phyloP scores from a whole-genome alignment of 169 alveolate species.

The Plasmodium gallinaceum region DNA sequence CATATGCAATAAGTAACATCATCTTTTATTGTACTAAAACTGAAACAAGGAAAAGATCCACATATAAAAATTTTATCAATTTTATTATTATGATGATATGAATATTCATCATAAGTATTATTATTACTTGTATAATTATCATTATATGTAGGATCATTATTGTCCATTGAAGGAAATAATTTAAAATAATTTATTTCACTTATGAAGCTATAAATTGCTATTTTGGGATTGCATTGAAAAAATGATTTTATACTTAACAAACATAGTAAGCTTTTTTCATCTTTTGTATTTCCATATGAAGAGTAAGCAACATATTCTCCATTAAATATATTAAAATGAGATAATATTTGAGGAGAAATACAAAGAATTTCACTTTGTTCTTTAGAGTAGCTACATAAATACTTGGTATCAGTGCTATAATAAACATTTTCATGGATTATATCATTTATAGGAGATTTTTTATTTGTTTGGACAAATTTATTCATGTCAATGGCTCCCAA shows the following conservation, averaged over 20 bases:
- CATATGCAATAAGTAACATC: constrained; percentile 63
- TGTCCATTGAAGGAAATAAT: constrained; percentile 61
- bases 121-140: constrained; percentile 2
- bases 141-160: background rate
- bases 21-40: constrained; percentile 69
- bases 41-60: constrained; percentile 62
- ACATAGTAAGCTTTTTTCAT: constrained; percentile 51
- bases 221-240: constrained; percentile 62
- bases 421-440: constrained; percentile 54
- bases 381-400: constrained; percentile 69
- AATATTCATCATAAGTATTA: constrained; percentile 31
- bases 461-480: constrained; percentile 61
- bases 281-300: constrained; percentile 61
- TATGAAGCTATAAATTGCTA: constrained; percentile 37
- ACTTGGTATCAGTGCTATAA: constrained; percentile 55
- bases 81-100: constrained; percentile 69
- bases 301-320: constrained; percentile 75
- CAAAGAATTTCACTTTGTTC: constrained; percentile 62
- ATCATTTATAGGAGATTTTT: constrained; percentile 29
- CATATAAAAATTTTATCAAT: constrained; percentile 75
- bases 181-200: constrained; percentile 71
- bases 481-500: constrained; percentile 66
- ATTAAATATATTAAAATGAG: constrained; percentile 73
- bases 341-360: constrained; percentile 61
- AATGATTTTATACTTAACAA: constrained; percentile 56